phyloP scores from a whole-genome alignment of 768 basidiomycete species.

The Leucocoprinus leucothites region DNA sequence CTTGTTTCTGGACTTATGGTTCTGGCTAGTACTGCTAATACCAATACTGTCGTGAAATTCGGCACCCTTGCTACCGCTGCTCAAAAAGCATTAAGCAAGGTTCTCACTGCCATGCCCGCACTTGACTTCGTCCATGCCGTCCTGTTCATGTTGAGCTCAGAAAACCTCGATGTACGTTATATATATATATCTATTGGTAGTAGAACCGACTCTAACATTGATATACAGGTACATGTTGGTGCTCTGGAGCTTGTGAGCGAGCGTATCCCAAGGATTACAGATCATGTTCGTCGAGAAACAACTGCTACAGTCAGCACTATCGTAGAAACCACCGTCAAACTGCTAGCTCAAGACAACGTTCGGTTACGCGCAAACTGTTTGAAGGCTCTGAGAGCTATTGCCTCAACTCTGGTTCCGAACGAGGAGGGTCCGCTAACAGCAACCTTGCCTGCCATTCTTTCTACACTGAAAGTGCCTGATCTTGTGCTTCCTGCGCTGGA shows the following conservation, averaged over 20 bases:
- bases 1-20: slow-evolving; percentile 49
- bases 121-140: slow-evolving; percentile 62
- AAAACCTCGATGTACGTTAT: slow-evolving; percentile 47
- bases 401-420: slow-evolving; percentile 49
- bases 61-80: slow-evolving; percentile 45
- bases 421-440: slow-evolving; percentile 67
- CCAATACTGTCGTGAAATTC: slow-evolving; percentile 30
- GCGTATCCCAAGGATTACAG: slow-evolving; percentile 59
- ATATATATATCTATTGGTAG: background rate
- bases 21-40: slow-evolving; percentile 34
- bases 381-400: slow-evolving; percentile 57
- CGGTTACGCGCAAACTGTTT: background rate
- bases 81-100: slow-evolving; percentile 46
- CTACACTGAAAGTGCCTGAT: slow-evolving; percentile 38
- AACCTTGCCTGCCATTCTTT: slow-evolving; percentile 56
- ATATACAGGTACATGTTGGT: slow-evolving; percentile 54
- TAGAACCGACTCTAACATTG: slow-evolving; percentile 11
- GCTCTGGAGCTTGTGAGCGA: slow-evolving; percentile 69
- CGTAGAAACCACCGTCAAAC: slow-evolving; percentile 22
- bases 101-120: slow-evolving; percentile 66
- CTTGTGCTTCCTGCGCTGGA: slow-evolving; percentile 42
- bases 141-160: slow-evolving; percentile 51
- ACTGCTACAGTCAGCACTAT: slow-evolving; percentile 51
- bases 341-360: slow-evolving; percentile 6
- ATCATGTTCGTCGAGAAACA: slow-evolving; percentile 49